Base-by-base conservation (phyloP, 495 filamentous ascomycete species). In the Annulohypoxylon maeteangense region DNA sequence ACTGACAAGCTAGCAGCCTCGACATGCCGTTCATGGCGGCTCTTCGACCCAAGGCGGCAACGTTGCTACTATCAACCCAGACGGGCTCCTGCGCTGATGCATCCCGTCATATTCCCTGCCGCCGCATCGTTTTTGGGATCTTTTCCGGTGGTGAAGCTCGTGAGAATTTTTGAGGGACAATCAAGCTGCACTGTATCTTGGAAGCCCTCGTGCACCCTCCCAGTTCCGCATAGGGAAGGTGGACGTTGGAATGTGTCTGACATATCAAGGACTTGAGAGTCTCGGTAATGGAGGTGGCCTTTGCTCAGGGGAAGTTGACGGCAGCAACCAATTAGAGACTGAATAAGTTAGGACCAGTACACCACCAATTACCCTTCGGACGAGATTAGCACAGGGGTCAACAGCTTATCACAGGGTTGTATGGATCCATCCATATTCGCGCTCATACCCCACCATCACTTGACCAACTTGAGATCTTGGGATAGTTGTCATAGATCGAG, bases 391-490 rank as follows among this genome's bases (percentile, higher is more conserved):
- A 71, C 70, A 64, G 64, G 62, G 55, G 59, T 57, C 45, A 27
- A 57, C 54, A 65, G 65, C 74, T 76, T 70, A 74, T 70, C 40
- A 67, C 50, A 74, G 64, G 70, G 75, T 78, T 68, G 75, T 74
- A 76, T 68, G 60, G 34, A 53, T 50, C 59, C 69, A 63, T 75
- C 72, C 72, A 68, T 53, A 54, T 66, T 38, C 56, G 29, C 66
- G 64, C 67, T 75, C 70, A 73, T 72, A 75, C 75, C 69, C 73
- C 74, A 72, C 75, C 60, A 74, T 72, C 75, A 76, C 65, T 78
- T 78, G 74, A 76, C 61, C 44, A 50, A 27, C 42, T 64, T 56
- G 2, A 61, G 74, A 71, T 74, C 74, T 73, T 62, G 74, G 65
- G 75, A 71, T 62, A 63, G 42, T 22, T 64, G 68, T 74, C 70